phyloP scores from a whole-genome alignment of 331 rosid species.

The Prunus yedoensis region DNA sequence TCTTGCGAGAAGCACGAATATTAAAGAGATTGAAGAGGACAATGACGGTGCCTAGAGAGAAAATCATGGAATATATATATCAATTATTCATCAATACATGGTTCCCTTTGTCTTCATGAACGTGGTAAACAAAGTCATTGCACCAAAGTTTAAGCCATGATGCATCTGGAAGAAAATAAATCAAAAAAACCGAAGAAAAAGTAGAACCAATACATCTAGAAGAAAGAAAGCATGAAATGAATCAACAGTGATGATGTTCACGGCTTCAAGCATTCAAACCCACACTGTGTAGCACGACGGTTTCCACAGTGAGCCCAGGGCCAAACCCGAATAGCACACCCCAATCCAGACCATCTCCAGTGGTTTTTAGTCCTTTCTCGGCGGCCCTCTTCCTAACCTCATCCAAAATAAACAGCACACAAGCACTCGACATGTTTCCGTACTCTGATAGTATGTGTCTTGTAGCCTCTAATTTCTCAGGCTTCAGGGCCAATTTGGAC shows the following conservation, averaged over 20 bases:
- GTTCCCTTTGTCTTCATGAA: background rate
- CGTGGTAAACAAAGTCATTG: background rate
- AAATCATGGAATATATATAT: background rate
- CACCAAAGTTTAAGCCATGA: background rate
- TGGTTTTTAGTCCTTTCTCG: conserved; percentile 42
- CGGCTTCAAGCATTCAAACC: conserved; percentile 6
- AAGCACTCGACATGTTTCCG: conserved; percentile 69
- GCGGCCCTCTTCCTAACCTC: conserved; percentile 48
- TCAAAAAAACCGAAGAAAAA: background rate
- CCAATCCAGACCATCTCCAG: conserved; percentile 64
- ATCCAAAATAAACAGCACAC: conserved; percentile 55
- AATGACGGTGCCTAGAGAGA: too few relatives aligned
- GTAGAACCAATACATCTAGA: background rate
- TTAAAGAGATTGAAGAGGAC: too few relatives aligned
- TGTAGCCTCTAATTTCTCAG: conserved; percentile 51
- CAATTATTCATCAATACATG: background rate
- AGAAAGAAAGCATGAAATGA: background rate
- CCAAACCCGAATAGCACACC: conserved; percentile 62
- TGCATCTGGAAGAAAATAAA: background rate
- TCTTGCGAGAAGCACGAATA: too few relatives aligned
- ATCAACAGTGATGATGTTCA: background rate
- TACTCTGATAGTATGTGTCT: conserved; percentile 52
- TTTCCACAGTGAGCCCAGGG: conserved; percentile 65
- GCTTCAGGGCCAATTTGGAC: conserved; percentile 35
- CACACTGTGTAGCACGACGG: conserved; percentile 49